A percentile compares a stretch with the other conserved stretches of the same genome.
Conservation (phyloP, 2,329 filamentous ascomycete species). For the Geosmithia putterillii region DNA sequence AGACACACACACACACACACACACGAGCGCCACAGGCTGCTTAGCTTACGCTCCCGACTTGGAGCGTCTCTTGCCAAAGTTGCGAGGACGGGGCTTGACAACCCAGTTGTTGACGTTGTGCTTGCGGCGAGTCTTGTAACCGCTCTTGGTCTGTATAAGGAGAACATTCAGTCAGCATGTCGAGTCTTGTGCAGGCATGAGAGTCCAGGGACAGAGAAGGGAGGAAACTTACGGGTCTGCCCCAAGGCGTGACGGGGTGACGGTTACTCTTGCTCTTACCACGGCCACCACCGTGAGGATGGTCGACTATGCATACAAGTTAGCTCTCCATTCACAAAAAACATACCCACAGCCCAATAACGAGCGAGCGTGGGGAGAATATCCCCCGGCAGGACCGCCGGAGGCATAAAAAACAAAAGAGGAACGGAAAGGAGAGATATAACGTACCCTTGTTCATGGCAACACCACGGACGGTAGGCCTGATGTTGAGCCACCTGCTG, state of each 20-base stretch:
- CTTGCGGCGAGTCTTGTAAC: slow-evolving; percentile 84
- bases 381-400: neutral
- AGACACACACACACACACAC: too few relatives aligned
- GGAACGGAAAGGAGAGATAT: neutral
- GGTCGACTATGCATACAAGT: slow-evolving; percentile 48
- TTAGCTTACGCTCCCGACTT: slow-evolving; percentile 30
- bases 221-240: slow-evolving; percentile 77
- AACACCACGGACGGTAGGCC: slow-evolving; percentile 90
- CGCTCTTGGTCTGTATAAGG: slow-evolving; percentile 57
- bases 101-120: slow-evolving; percentile 88
- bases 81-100: slow-evolving; percentile 69
- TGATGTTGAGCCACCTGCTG: slow-evolving; percentile 84
- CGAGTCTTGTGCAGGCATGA: too few relatives aligned
- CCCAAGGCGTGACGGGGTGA: slow-evolving; percentile 92
- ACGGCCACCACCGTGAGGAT: slow-evolving; percentile 97
- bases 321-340: neutral
- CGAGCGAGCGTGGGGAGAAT: too few relatives aligned
- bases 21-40: neutral
- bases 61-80: slow-evolving; percentile 77
- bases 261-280: slow-evolving; percentile 99
- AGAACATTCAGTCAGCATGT: slow-evolving; percentile 8
- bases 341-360: neutral
- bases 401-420: neutral
- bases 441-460: slow-evolving; percentile 86
- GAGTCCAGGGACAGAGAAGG: neutral